Percentiles rank a stretch among this genome's conserved stretches.
phyloP scores from a whole-genome alignment of 2,329 filamentous ascomycete genomes.

The Pyricularia sp. region DNA sequence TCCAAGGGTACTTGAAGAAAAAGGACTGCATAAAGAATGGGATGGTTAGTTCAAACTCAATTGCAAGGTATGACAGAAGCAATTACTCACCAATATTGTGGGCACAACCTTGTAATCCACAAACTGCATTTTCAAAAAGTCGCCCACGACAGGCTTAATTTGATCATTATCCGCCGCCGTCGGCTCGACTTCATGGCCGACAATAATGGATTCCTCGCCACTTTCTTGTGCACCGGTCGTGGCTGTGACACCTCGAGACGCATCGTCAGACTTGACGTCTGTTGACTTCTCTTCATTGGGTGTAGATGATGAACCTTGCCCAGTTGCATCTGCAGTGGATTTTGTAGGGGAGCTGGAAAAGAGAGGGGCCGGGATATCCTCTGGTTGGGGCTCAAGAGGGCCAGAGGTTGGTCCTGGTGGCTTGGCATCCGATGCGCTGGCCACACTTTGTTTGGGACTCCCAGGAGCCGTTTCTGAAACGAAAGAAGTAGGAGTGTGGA shows the following conservation, averaged over 20 bases:
- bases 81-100: conserved; percentile 70
- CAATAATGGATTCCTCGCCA: conserved; percentile 19
- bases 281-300: neutral
- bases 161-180: conserved; percentile 11
- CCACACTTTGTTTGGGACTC: neutral
- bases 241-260: conserved; percentile 1
- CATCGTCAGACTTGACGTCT: neutral
- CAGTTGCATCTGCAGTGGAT: neutral
- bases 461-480: neutral
- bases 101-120: conserved; percentile 91
- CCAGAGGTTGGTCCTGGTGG: neutral
- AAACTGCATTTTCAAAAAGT: conserved; percentile 92
- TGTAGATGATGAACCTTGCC: neutral
- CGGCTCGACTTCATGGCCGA: conserved; percentile 15
- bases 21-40: conserved; percentile 56
- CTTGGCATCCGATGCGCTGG: neutral
- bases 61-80: neutral
- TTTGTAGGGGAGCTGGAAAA: conserved; percentile 25
- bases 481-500: neutral
- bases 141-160: conserved; percentile 72
- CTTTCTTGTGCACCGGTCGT: conserved; percentile 9
- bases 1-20: conserved; percentile 98
- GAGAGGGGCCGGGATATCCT: conserved; percentile 56
- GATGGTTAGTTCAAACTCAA: neutral
- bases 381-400: conserved; percentile 23